A percentile compares a stretch with the other conserved stretches of the same genome.
These are phyloP conservation scores for Alternaria dauci DNA, from an alignment of 2,329 filamentous ascomycete genomes.

Conservation along the genomic window DNA sequence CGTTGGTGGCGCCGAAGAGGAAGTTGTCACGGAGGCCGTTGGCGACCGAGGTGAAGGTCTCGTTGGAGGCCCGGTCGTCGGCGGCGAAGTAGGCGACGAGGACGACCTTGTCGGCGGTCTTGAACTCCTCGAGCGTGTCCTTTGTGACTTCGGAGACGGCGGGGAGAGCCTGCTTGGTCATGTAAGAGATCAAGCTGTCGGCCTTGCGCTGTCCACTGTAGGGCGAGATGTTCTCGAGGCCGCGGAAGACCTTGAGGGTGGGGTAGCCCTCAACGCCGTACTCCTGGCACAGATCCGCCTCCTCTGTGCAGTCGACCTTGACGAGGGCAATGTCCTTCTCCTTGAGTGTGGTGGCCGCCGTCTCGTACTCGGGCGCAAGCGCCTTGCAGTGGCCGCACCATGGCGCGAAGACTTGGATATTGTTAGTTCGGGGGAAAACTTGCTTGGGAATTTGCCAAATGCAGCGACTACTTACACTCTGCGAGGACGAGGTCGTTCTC, in stretches of 20 bases:
- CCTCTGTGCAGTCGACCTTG: slow-evolving; percentile 95
- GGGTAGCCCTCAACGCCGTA: slow-evolving; percentile 97
- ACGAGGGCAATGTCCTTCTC: slow-evolving; percentile 85
- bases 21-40: slow-evolving; percentile 83
- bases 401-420: slow-evolving; percentile 79
- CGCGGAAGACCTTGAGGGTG: slow-evolving; percentile 98
- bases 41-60: slow-evolving; percentile 81
- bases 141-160: slow-evolving; percentile 84
- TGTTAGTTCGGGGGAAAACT: slow-evolving; percentile 48
- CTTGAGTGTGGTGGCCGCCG: slow-evolving; percentile 83
- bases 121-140: slow-evolving; percentile 92
- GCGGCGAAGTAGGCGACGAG: slow-evolving; percentile 85
- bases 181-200: slow-evolving; percentile 79
- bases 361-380: slow-evolving; percentile 90
- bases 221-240: slow-evolving; percentile 78
- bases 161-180: slow-evolving; percentile 97
- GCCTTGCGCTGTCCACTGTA: slow-evolving; percentile 93
- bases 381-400: slow-evolving; percentile 99
- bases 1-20: slow-evolving; percentile 88
- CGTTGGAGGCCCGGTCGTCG: slow-evolving; percentile 83
- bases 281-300: slow-evolving; percentile 87
- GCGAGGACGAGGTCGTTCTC: slow-evolving; percentile 88
- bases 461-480: slow-evolving; percentile 75
- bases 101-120: slow-evolving; percentile 96
- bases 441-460: not conserved